Base-by-base conservation (phyloP, 2,329 filamentous ascomycete genomes). In the Nemania serpens region DNA sequence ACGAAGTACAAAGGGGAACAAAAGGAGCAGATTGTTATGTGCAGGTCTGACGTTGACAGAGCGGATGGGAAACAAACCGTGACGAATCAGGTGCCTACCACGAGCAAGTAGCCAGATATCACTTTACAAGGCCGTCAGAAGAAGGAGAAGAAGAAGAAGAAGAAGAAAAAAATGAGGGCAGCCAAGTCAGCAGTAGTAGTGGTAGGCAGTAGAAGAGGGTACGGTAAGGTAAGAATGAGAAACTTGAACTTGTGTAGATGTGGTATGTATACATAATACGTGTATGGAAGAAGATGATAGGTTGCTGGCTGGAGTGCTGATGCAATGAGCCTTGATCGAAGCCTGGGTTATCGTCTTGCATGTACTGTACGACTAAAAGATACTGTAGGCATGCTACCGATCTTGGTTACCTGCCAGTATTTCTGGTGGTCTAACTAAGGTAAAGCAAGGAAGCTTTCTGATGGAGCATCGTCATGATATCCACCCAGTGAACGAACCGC, bases 401-500 rank as follows among this genome's bases (percentile, higher is more conserved):
- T 29, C 25, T 29, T 7, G 25, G 25, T 29, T 29, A 29, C 25
- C 25, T 29, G 25, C 25, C 7, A 29, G 25, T 7, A 29, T 29
- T 3, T 29, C 25, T 29, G 25, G 25, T 29, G 25, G 25, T n/a
- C n/a, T n/a, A n/a, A n/a, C n/a, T n/a, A n/a, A n/a, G n/a, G n/a
- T n/a, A n/a, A 52, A 49, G 37, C 46, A 52, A 61, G 52, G 51
- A 59, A 61, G 45, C 55, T n/a, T 52, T 50, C 20, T 34, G 48
- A 59, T 55, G 46, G 42, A 62, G 45, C 45, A 60, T 63, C 60
- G 60, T 63, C 60, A 63, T 63, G 36, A 55, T 45, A 43, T 25
- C 60, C 60, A 59, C 60, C 22, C 22, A n/a, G 45, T 37, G 42
- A 59, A 52, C 39, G 13, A 51, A 33, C 33, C 2, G 25, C 4